Evolutionary conservation across 192 early-diverging fungal genomes (phyloP).

Genomic region (Fimicolochytrium jonesii): DNA sequence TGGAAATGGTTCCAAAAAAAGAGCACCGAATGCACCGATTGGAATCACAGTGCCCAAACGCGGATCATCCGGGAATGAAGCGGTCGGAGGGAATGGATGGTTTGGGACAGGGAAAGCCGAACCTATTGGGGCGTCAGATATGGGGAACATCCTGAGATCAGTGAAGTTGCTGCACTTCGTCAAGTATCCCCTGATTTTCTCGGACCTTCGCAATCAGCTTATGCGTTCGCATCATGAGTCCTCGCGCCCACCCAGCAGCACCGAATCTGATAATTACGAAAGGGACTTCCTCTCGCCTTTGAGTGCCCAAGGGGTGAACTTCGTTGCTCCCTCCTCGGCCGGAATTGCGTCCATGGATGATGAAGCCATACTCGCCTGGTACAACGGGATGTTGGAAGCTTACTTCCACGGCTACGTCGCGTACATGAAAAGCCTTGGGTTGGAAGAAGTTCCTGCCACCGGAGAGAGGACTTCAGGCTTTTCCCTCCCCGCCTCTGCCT

Average conservation of each 20-base stretch:
- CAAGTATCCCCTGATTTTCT: slow-evolving; percentile 46
- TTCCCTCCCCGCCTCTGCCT: not conserved
- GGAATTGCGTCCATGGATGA: no score
- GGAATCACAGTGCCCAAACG: no score
- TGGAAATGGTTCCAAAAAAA: not conserved
- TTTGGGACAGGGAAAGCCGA: no score
- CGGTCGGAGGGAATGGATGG: no score
- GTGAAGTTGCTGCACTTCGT: slow-evolving; percentile 41
- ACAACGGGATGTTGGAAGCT: slow-evolving; percentile 26
- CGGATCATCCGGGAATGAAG: no score
- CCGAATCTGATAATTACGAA: no score
- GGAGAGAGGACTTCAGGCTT: not conserved
- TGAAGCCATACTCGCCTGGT: slow-evolving; percentile 23
- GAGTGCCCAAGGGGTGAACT: no score
- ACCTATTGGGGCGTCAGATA: slow-evolving; percentile 31
- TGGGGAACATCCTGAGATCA: slow-evolving; percentile 39
- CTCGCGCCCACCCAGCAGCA: no score
- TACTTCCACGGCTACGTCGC: slow-evolving; percentile 33
- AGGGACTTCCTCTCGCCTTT: no score
- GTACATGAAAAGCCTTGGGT: slow-evolving; percentile 33
- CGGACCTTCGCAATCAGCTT: slow-evolving; percentile 30
- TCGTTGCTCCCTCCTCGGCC: no score
- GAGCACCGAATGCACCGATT: no score
- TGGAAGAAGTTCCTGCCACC: slow-evolving; percentile 22
- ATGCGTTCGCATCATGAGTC: not conserved